These are phyloP conservation scores for Debaryomyces robertsiae DNA, from an alignment of 1,139 yeast genomes.

Conservation along the genomic window DNA sequence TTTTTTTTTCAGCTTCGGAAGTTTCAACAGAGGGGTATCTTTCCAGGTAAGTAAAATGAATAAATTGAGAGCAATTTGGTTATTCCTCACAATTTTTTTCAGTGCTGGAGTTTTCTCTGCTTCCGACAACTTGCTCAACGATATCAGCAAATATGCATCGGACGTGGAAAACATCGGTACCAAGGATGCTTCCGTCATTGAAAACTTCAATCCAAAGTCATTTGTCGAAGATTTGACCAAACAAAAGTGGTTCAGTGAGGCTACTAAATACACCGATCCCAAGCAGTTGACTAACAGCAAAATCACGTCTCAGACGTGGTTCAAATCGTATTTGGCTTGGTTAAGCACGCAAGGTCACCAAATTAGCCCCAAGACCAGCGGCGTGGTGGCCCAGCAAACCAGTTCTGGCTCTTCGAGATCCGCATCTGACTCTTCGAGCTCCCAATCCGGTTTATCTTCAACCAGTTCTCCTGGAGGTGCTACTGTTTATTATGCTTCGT, in stretches of 20 bases:
- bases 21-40: too few relatives aligned
- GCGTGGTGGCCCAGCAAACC: not conserved
- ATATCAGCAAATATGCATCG: too few relatives aligned
- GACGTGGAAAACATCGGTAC: too few relatives aligned
- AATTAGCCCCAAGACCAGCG: not conserved
- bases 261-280: not conserved
- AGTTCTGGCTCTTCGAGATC: not conserved
- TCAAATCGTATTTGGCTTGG: not conserved
- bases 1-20: too few relatives aligned
- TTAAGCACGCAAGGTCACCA: not conserved
- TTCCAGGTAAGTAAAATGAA: too few relatives aligned
- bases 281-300: not conserved
- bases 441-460: not conserved
- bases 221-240: not conserved
- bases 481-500: constrained; percentile 1
- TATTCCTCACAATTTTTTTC: too few relatives aligned
- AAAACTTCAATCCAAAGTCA: too few relatives aligned
- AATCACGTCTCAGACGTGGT: not conserved
- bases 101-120: too few relatives aligned
- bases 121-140: too few relatives aligned
- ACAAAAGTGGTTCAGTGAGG: not conserved
- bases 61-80: too few relatives aligned
- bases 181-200: too few relatives aligned
- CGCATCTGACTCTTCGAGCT: not conserved
- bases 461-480: not conserved